A percentile compares a stretch with the other conserved stretches of the same genome.
phyloP scores from a whole-genome alignment of 306 rosid genomes.

The Prunus mongolica region DNA sequence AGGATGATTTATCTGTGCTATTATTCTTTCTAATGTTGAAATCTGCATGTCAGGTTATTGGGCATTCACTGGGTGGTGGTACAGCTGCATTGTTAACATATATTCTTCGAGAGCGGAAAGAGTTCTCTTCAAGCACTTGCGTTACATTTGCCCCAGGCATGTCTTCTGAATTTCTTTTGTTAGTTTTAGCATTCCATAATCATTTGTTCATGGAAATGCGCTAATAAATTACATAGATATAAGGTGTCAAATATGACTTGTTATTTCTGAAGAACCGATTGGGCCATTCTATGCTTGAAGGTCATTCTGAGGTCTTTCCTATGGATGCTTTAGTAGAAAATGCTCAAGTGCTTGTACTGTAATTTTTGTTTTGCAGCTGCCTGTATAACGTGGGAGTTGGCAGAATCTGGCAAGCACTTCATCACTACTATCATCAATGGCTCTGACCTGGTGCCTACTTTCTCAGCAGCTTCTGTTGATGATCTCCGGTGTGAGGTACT shows the following conservation, averaged over 20 bases:
- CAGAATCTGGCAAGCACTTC: constrained; percentile 94
- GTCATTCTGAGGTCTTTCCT: neutral
- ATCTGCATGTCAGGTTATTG: constrained; percentile 60
- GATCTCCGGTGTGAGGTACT: constrained; percentile 91
- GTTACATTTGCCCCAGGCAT: constrained; percentile 93
- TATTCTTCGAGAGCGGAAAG: constrained; percentile 86
- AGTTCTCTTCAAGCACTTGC: constrained; percentile 67
- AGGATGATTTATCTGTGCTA: neutral
- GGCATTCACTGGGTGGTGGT: constrained; percentile 98
- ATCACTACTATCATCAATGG: constrained; percentile 86
- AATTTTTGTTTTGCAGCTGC: constrained; percentile 70
- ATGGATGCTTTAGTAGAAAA: neutral
- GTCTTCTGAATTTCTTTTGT: constrained; percentile 17
- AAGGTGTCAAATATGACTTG: neutral
- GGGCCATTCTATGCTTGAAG: neutral
- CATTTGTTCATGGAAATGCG: neutral
- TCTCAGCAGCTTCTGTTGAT: constrained; percentile 84
- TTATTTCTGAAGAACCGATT: neutral
- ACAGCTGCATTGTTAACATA: constrained; percentile 91
- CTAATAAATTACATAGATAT: neutral
- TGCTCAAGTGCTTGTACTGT: constrained; percentile 15
- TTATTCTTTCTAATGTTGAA: neutral
- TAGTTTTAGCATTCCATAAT: neutral
- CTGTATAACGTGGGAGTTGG: constrained; percentile 95
- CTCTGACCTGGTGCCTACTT: constrained; percentile 95